These are phyloP conservation scores for Amanita fuliginea DNA, from an alignment of 768 basidiomycete genomes.

Conservation along the genomic window DNA sequence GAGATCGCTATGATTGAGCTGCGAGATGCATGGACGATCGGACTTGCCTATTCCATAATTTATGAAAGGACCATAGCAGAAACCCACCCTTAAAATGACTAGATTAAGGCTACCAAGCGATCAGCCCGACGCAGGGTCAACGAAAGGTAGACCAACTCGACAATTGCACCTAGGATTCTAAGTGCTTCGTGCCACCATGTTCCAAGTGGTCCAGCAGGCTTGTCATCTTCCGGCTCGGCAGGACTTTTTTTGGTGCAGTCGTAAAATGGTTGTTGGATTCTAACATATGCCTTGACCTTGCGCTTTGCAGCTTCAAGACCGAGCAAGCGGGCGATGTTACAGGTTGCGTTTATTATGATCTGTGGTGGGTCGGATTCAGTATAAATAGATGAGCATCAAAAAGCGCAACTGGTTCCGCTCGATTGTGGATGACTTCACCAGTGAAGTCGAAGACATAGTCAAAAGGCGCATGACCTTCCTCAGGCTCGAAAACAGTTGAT, in stretches of 20 bases:
- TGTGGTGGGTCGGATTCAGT: constrained; percentile 16
- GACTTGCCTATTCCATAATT: constrained; percentile 58
- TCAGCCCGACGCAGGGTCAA: constrained; percentile 5
- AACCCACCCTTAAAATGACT: constrained; percentile 64
- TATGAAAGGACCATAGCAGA: constrained; percentile 75
- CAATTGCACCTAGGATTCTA: constrained; percentile 61
- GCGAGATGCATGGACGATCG: constrained; percentile 1
- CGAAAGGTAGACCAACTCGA: constrained; percentile 36
- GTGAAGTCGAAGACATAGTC: constrained; percentile 80
- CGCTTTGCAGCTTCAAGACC: constrained; percentile 73
- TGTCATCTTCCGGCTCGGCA: constrained; percentile 64
- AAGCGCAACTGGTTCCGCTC: constrained; percentile 55
- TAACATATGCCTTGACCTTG: constrained; percentile 68
- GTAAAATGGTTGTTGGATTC: constrained; percentile 72
- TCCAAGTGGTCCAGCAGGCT: constrained; percentile 60
- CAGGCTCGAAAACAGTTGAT: constrained; percentile 57
- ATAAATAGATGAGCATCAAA: constrained; percentile 4
- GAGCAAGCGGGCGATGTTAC: constrained; percentile 53
- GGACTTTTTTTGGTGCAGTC: constrained; percentile 56
- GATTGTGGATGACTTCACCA: constrained; percentile 68
- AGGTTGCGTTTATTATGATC: constrained; percentile 74
- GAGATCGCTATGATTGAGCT: constrained; percentile 7
- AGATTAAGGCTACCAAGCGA: constrained; percentile 53
- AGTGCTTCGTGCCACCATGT: constrained; percentile 87
- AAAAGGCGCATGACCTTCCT: constrained; percentile 57